These are phyloP conservation scores for Aspergillus spinulosporus DNA, from an alignment of 2,329 filamentous ascomycete species.

Conservation along the genomic window DNA sequence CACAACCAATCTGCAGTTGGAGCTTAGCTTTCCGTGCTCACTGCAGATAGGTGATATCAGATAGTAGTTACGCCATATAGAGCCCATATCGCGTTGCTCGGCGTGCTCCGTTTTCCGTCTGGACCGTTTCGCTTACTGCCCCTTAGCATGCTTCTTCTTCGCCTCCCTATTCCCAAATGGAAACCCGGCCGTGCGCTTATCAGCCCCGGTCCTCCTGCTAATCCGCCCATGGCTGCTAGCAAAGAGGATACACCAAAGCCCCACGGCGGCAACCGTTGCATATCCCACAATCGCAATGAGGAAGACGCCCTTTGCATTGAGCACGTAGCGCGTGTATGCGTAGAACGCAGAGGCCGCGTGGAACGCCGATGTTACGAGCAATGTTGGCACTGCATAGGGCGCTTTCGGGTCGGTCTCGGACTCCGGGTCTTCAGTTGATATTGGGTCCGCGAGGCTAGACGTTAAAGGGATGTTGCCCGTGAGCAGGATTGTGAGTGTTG, in stretches of 20 bases:
- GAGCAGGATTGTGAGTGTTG: constrained; percentile 64
- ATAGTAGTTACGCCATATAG: background rate
- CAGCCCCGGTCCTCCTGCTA: constrained; percentile 63
- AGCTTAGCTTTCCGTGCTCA: background rate
- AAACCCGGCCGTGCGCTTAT: constrained; percentile 66
- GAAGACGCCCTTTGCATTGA: constrained; percentile 58
- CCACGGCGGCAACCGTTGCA: constrained; percentile 59
- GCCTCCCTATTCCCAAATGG: constrained; percentile 64
- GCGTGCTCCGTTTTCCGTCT: background rate
- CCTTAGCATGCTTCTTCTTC: constrained; percentile 51
- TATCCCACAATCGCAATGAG: constrained; percentile 61
- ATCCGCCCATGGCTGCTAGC: constrained; percentile 58
- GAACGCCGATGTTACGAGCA: constrained; percentile 67
- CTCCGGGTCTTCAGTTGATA: constrained; percentile 41
- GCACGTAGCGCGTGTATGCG: constrained; percentile 67
- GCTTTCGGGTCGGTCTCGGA: constrained; percentile 48
- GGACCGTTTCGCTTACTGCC: background rate
- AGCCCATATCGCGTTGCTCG: background rate
- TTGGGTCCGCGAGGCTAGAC: constrained; percentile 45
- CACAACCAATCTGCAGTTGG: background rate
- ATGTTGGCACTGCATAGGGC: constrained; percentile 65
- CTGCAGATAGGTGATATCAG: background rate
- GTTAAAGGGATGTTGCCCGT: constrained; percentile 69
- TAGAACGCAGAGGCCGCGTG: constrained; percentile 65
- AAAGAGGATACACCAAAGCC: constrained; percentile 65